These are phyloP conservation scores for Cucumis melo DNA, from an alignment of 306 rosid genomes.

Conservation along the genomic window DNA sequence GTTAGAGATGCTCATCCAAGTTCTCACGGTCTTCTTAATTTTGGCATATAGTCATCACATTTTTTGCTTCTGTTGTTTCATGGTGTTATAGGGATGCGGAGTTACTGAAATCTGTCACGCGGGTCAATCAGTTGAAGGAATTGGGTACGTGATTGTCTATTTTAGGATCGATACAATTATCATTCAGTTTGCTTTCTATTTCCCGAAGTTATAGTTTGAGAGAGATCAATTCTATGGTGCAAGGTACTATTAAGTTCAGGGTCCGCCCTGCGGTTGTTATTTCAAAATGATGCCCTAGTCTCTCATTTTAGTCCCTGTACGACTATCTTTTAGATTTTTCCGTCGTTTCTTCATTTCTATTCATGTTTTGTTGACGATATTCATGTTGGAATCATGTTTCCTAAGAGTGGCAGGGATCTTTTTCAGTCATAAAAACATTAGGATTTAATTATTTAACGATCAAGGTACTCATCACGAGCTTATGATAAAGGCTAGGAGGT, in stretches of 20 bases:
- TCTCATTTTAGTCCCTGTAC: neutral
- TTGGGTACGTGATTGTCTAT: slow-evolving; percentile 37
- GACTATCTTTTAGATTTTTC: neutral
- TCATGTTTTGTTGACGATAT: neutral
- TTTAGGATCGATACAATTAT: neutral
- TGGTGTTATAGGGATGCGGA: slow-evolving; percentile 63
- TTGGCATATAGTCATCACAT: neutral
- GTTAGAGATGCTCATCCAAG: neutral
- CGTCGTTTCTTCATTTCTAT: neutral
- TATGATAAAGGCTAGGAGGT: neutral
- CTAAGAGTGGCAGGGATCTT: neutral
- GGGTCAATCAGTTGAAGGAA: slow-evolving; percentile 81
- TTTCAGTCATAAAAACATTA: neutral
- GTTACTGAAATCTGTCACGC: slow-evolving; percentile 56
- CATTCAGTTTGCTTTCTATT: neutral
- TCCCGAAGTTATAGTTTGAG: neutral
- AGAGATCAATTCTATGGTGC: neutral
- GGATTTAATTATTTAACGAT: neutral
- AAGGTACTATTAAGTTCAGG: neutral
- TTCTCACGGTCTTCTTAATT: neutral
- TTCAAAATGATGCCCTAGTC: neutral
- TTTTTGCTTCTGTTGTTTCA: neutral
- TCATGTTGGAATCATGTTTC: neutral
- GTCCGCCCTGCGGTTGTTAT: neutral
- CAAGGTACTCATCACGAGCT: neutral